Evolutionary conservation across 306 rosid genomes (phyloP).

Genomic region (barrel medic (Medicago truncatula)): MtrunA17r5.0-ANR NC_053042.1:26209501-26210000

Average conservation of each 20-base stretch:
- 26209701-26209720: conserved; percentile 67
- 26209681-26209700: conserved; percentile 59
- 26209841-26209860: neutral
- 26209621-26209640: conserved; percentile 81
- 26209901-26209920: neutral
- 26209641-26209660: conserved; percentile 88
- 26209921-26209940: too few species aligned
- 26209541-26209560: too few species aligned
- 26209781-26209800: neutral
- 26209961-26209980: neutral
- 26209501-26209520: too few species aligned
- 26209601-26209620: conserved; percentile 74
- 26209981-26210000: neutral
- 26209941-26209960: too few species aligned
- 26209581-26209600: conserved; percentile 4
- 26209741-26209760: conserved; percentile 16
- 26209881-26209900: neutral
- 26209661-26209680: conserved; percentile 87
- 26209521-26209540: too few species aligned
- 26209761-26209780: conserved; percentile 12
- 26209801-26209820: too few species aligned
- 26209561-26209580: neutral
- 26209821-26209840: neutral
- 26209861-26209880: neutral
- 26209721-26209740: conserved; percentile 73